Percentiles rank a stretch among this genome's conserved stretches.
Conservation (phyloP, 805 yeast species). For the Sugiyamaella chiloensis region DNA sequence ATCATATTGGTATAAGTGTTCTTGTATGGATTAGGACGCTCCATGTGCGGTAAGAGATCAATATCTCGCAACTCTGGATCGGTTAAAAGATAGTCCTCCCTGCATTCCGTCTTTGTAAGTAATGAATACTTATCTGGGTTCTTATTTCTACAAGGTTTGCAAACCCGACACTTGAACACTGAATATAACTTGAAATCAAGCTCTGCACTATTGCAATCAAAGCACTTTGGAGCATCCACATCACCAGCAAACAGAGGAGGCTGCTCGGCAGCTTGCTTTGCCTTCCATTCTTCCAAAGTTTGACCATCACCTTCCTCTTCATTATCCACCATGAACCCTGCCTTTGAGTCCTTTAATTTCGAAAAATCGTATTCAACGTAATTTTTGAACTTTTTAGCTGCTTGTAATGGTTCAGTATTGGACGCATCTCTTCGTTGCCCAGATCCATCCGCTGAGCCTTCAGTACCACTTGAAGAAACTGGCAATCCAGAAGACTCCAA, state of each 20-base stretch:
- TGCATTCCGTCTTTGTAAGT: conserved; percentile 92
- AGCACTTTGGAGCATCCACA: conserved; percentile 73
- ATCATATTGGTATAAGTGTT: conserved; percentile 89
- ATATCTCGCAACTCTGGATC: conserved; percentile 73
- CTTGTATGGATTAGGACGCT: conserved; percentile 92
- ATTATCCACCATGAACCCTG: conserved; percentile 70
- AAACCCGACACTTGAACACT: conserved; percentile 72
- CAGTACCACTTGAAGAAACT: conserved; percentile 8
- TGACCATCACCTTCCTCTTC: conserved; percentile 27
- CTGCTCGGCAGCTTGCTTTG: conserved; percentile 40
- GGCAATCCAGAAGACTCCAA: too few relatives aligned
- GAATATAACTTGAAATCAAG: conserved; percentile 68
- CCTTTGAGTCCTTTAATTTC: conserved; percentile 82
- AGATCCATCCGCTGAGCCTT: neutral
- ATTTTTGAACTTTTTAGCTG: conserved; percentile 31
- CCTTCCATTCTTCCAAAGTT: conserved; percentile 54
- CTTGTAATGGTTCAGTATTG: conserved; percentile 17
- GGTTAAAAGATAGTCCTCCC: conserved; percentile 86
- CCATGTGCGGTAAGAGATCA: conserved; percentile 66
- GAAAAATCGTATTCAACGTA: conserved; percentile 64
- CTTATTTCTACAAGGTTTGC: conserved; percentile 69
- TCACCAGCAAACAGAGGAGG: conserved; percentile 42
- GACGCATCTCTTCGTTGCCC: conserved; percentile 17
- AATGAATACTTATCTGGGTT: conserved; percentile 86
- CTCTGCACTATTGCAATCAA: conserved; percentile 78